phyloP scores from a whole-genome alignment of 2,329 filamentous ascomycete genomes.

The Colletotrichum truncatum region DNA sequence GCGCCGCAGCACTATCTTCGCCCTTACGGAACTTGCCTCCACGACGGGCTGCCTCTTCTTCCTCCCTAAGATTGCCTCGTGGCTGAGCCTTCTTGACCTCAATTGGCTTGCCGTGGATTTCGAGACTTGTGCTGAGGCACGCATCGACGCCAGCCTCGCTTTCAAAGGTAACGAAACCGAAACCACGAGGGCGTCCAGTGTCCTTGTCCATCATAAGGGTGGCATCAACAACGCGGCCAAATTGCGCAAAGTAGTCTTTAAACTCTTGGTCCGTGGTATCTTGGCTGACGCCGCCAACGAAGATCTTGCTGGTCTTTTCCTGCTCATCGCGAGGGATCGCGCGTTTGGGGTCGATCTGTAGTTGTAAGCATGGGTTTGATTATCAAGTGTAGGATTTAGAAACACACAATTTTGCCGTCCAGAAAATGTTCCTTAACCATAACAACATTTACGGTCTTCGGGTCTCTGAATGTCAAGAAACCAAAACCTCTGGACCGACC shows the following conservation, averaged over 20 bases:
- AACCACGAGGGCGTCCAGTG: conserved; percentile 93
- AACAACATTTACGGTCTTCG: conserved; percentile 97
- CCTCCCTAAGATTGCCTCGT: conserved; percentile 90
- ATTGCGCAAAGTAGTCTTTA: conserved; percentile 95
- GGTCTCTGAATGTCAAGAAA: conserved; percentile 97
- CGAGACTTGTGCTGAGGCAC: conserved; percentile 83
- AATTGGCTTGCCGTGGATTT: conserved; percentile 95
- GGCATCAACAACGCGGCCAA: conserved; percentile 94
- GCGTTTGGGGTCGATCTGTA: conserved; percentile 94
- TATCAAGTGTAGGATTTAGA: not conserved
- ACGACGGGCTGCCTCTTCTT: conserved; percentile 77
- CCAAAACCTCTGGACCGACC: conserved; percentile 96
- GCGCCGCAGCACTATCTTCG: conserved; percentile 50
- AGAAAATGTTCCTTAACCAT: conserved; percentile 99
- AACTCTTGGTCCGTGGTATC: conserved; percentile 97
- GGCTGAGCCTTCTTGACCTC: conserved; percentile 99
- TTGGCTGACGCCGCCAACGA: conserved; percentile 96
- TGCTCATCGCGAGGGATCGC: conserved; percentile 98
- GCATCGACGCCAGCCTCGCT: conserved; percentile 94
- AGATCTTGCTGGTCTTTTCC: conserved; percentile 98
- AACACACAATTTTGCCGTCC: conserved; percentile 94
- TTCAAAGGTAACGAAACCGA: conserved; percentile 98
- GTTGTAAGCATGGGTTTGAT: not conserved
- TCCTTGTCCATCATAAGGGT: conserved; percentile 99
- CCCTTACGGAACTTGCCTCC: conserved; percentile 67